These are phyloP conservation scores for Aspergillus fischeri DNA, from an alignment of 2,329 filamentous ascomycete species.

Conservation along the genomic window DNA sequence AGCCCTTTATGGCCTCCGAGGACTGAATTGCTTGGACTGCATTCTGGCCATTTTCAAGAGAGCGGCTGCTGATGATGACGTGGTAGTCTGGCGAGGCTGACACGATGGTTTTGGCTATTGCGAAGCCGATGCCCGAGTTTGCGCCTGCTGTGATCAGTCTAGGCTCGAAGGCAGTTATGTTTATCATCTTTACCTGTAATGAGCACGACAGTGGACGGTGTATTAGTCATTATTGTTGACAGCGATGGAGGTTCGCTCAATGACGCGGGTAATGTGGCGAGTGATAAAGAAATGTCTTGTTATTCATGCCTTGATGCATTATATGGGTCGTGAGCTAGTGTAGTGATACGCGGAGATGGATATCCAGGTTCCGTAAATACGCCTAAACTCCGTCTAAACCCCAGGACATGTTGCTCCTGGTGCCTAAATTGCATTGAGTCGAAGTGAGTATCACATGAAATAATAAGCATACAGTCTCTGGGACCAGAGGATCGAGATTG, in stretches of 20 bases:
- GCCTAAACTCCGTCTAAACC: background rate
- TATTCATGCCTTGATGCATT: background rate
- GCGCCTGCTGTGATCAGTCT: slow-evolving; percentile 12
- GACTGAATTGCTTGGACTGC: slow-evolving; percentile 6
- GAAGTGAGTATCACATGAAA: no score
- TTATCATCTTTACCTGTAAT: background rate
- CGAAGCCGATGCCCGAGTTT: slow-evolving; percentile 25
- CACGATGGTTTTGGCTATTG: slow-evolving; percentile 18
- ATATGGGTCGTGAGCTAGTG: background rate
- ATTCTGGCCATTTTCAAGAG: slow-evolving; percentile 7
- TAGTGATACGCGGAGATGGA: background rate
- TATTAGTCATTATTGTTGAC: background rate
- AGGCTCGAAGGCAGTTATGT: background rate
- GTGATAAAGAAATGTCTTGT: background rate
- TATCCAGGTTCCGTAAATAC: background rate
- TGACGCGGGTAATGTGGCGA: background rate
- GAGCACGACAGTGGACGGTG: background rate
- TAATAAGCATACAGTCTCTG: no score
- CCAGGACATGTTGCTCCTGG: background rate
- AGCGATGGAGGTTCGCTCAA: background rate
- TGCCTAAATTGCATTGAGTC: no score
- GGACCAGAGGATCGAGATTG: no score
- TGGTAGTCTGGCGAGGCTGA: slow-evolving; percentile 18
- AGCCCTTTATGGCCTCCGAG: slow-evolving; percentile 1
- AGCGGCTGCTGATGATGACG: slow-evolving; percentile 16